phyloP scores from a whole-genome alignment of 768 basidiomycete species.

The Lepiota brunneoincarnata region DNA sequence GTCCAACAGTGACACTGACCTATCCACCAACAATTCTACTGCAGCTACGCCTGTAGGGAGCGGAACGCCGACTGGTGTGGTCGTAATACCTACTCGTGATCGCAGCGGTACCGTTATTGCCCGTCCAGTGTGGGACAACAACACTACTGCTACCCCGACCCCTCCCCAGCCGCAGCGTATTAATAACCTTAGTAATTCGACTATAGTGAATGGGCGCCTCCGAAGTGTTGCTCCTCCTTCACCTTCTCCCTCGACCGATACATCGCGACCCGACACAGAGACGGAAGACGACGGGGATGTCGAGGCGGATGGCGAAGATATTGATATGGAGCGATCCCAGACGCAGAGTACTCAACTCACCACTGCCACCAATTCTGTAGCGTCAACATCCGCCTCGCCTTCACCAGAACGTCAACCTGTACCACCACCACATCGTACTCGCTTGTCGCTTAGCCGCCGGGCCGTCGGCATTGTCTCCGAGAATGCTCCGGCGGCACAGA shows the following conservation, averaged over 20 bases:
- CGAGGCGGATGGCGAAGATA: slow-evolving; percentile 59
- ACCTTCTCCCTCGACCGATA: slow-evolving; percentile 37
- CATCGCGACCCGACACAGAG: slow-evolving; percentile 70
- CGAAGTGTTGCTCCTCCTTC: slow-evolving; percentile 30
- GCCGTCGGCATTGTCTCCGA: slow-evolving; percentile 42
- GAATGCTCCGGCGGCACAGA: slow-evolving; percentile 24
- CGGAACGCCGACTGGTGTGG: slow-evolving; percentile 59
- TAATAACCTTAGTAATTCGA: slow-evolving; percentile 4
- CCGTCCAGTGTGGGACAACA: slow-evolving; percentile 36
- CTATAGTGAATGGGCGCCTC: slow-evolving; percentile 21
- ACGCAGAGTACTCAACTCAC: slow-evolving; percentile 5
- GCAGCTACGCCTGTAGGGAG: slow-evolving; percentile 58
- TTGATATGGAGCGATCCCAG: slow-evolving; percentile 36
- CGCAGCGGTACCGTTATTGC: slow-evolving; percentile 76
- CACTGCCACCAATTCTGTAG: slow-evolving; percentile 1
- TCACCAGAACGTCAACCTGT: slow-evolving; percentile 26
- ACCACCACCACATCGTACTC: slow-evolving; percentile 19
- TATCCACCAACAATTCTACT: slow-evolving; percentile 60
- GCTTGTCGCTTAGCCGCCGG: slow-evolving; percentile 21
- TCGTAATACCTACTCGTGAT: slow-evolving; percentile 59
- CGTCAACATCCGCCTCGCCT: slow-evolving; percentile 29
- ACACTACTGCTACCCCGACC: slow-evolving; percentile 11
- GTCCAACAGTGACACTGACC: slow-evolving; percentile 54
- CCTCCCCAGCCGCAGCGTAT: slow-evolving; percentile 17
- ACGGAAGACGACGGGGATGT: slow-evolving; percentile 76